A percentile compares a stretch with the other conserved stretches of the same genome.
Evolutionary conservation across 2,329 filamentous ascomycete species (phyloP).

Genomic region (Microsporum canis): DNA sequence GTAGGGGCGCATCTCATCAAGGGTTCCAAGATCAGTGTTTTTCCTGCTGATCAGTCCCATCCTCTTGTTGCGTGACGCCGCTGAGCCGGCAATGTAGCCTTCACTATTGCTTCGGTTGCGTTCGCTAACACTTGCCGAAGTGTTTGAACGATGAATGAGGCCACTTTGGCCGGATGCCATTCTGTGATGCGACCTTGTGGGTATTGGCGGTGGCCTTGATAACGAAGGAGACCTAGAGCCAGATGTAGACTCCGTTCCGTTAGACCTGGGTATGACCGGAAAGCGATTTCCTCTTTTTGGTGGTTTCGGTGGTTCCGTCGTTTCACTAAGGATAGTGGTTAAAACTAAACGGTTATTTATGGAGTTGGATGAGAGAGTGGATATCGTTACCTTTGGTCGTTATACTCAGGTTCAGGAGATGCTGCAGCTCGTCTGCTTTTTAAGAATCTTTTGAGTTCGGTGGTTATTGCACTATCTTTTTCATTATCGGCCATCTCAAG

Average conservation of each 20-base stretch:
- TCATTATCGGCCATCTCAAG: slow-evolving; percentile 47
- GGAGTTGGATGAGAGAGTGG: neutral
- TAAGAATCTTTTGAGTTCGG: slow-evolving; percentile 49
- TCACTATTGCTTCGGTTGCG: slow-evolving; percentile 52
- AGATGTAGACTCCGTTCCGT: slow-evolving; percentile 54
- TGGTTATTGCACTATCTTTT: slow-evolving; percentile 48
- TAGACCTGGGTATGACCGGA: slow-evolving; percentile 41
- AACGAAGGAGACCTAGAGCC: slow-evolving; percentile 58
- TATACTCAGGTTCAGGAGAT: slow-evolving; percentile 34
- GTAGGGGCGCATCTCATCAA: slow-evolving; percentile 43
- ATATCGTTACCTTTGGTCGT: slow-evolving; percentile 10
- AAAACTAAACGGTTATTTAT: neutral
- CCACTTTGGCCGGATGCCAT: slow-evolving; percentile 35
- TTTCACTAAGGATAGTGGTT: slow-evolving; percentile 45
- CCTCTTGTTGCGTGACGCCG: slow-evolving; percentile 42
- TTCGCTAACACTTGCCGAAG: slow-evolving; percentile 50
- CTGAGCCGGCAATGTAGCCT: slow-evolving; percentile 41
- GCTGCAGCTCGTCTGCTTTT: slow-evolving; percentile 35
- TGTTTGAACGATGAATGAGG: slow-evolving; percentile 43
- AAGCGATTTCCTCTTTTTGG: slow-evolving; percentile 48
- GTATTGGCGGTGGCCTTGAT: slow-evolving; percentile 62
- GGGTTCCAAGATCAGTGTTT: slow-evolving; percentile 42
- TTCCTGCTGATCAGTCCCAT: slow-evolving; percentile 51
- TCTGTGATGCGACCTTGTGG: slow-evolving; percentile 68
- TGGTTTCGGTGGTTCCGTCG: slow-evolving; percentile 66